Conservation (phyloP, 768 basidiomycete species). For the Boletales sp. region DNA sequence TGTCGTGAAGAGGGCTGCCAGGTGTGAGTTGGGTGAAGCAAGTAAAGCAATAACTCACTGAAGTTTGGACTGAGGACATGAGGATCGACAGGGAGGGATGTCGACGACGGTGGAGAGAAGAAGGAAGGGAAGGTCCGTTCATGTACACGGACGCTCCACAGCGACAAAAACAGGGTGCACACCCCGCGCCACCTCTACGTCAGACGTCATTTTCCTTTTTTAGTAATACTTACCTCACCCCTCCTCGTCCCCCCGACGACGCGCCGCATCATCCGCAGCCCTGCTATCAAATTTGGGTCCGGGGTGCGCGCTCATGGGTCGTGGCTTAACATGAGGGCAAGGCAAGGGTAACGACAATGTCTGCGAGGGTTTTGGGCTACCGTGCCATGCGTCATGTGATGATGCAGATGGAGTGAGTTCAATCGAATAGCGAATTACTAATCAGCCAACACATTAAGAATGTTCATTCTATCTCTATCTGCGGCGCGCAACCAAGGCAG, state of each 20-base stretch:
- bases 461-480: not conserved
- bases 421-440: too few relatives aligned
- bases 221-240: constrained; percentile 3
- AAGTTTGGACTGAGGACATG: constrained; percentile 12
- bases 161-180: constrained; percentile 33
- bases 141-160: constrained; percentile 34
- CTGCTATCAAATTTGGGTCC: not conserved
- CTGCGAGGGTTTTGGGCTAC: too few relatives aligned
- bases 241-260: not conserved
- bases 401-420: too few relatives aligned
- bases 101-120: constrained; percentile 3
- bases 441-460: too few relatives aligned
- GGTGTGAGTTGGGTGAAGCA: not conserved
- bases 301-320: not conserved
- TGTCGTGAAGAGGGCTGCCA: constrained; percentile 10
- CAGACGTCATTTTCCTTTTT: constrained; percentile 31
- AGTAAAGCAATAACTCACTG: too few relatives aligned
- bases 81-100: not conserved
- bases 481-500: not conserved
- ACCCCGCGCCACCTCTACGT: constrained; percentile 30
- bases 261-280: not conserved
- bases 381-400: too few relatives aligned
- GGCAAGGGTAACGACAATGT: too few relatives aligned
- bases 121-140: constrained; percentile 10
- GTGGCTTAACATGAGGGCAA: too few relatives aligned